phyloP scores from a whole-genome alignment of 441 rosid species.

The Cnidoscolus chayamansa region DNA sequence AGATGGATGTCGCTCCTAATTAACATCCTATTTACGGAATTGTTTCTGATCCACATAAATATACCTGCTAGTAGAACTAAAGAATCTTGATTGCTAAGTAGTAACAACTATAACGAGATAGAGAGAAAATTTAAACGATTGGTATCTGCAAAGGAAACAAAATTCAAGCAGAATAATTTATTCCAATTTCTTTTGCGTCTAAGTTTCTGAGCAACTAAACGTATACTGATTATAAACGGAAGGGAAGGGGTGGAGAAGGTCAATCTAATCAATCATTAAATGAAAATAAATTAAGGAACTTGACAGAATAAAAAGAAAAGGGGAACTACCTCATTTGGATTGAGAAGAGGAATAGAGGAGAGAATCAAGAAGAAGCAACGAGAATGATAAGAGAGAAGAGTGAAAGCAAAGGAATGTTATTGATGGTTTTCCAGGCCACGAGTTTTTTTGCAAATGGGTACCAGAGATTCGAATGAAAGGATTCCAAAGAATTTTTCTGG shows the following conservation, averaged over 20 bases:
- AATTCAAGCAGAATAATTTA: neutral
- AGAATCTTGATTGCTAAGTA: neutral
- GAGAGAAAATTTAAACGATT: neutral
- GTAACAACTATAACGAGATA: neutral
- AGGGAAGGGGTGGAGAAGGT: neutral
- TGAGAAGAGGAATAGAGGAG: neutral
- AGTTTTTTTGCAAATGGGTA: constrained; percentile 7
- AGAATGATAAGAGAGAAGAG: neutral
- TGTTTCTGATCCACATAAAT: neutral
- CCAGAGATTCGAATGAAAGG: constrained; percentile 26
- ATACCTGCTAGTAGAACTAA: neutral
- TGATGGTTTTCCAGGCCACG: constrained; percentile 7
- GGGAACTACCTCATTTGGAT: constrained; percentile 20
- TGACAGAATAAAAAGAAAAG: neutral
- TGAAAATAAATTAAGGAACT: neutral
- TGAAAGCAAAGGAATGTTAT: constrained; percentile 10
- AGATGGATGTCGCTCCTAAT: neutral
- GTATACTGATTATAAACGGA: neutral
- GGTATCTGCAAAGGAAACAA: neutral
- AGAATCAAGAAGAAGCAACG: neutral
- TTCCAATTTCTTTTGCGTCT: no score
- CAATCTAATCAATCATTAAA: neutral
- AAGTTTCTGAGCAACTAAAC: neutral
- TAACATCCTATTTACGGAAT: neutral
- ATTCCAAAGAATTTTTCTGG: constrained; percentile 18